Evolutionary conservation across 257 asterid genomes (phyloP), one percentile per base, ranked within the genome.

Genomic region (Anisodus acutangulus): DNA sequence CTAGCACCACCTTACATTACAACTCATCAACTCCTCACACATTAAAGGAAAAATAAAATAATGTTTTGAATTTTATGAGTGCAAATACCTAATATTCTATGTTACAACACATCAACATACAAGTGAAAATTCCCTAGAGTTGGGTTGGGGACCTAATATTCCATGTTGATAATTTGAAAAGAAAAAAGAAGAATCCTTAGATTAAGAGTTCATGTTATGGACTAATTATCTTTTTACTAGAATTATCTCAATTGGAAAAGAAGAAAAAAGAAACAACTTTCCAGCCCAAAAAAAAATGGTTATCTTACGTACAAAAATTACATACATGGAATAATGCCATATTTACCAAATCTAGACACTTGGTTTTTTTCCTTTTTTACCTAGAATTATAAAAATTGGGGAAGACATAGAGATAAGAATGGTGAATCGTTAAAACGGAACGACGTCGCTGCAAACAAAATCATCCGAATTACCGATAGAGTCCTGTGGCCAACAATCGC

Each of bases 401-500:
- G 11, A 17, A 80, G 60, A 41, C 49, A 41, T 26, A 22, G 13
- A 3, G 70, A 58, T 47, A 10, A 26, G 66, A 49, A 49, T 19
- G 49, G 66, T 54, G 67, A 79, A 39, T 7, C 1, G 45, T 87
- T 83, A 96, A 85, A 89, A 92, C 22, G 90, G 91, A 84, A 90
- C 97, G 93, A 92, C 95, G 94, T 93, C 97, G 91, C 90, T 90
- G 89, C 97, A 93, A 10, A 76, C 93, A 26, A 68, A 92, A 88
- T 92, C 97, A 80, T 90, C 94, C 43, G 98, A 90, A 85, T 91
- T 91, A 41, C 86, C 93, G 19, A 90, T 19, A 1, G 97, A 88
- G 35, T 92, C 91, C 12, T 87, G 86, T 26, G 99, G 98, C 98
- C 98, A 97, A 83, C 98, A 91, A 88, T 92, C 90, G 22, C 97